Evolutionary conservation across 345 rosid species (phyloP), one percentile per base, ranked within the genome.

Genomic region (Brassica nigra): DNA sequence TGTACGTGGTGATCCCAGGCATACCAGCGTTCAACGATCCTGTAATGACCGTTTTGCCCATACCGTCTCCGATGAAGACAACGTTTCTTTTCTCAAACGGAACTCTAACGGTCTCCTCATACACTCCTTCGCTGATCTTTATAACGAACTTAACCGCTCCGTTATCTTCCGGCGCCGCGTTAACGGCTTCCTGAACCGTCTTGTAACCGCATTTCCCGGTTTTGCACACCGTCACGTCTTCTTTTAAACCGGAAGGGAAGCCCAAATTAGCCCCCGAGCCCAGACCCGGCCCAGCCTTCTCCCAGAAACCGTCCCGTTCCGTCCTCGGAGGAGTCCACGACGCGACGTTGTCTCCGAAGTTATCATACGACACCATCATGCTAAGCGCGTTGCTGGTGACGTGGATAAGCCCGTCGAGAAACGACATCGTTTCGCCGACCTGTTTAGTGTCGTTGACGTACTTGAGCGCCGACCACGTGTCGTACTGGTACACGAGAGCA

Each of bases 31-130:
- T 84, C 18, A 84, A 67, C 8, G 94, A 83, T 4, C 93, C 91
- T 0, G 97, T 86, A 73, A 95, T 91, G 42, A 95, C 89, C n/a
- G 99, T 91, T 83, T 87, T 92, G 74, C 97, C 95, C 85, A 82
- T 88, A 23, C 97, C 98, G 1, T 91, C 97, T 0, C 99, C 99
- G 14, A 90, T 31, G 15, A 92, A 91, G 33, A 95, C 97, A 0
- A 95, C 89, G 73, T 90, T 90, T 82, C 78, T 92, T 82, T 91
- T 95, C 90, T 84, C 90, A 34, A 91, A 74, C 82, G 94, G 92
- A 70, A 95, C 88, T 74, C 87, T 83, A 12, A 95, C 92, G 36
- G 78, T 89, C 85, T 95, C 99, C 29, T 90, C 84, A 2, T 95
- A 95, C 0, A 88, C 86, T 2, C 98, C 98, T 47, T 77, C 87